Evolutionary conservation across 495 filamentous ascomycete species (phyloP).

Genomic region (Polyplosphaeria fusca): DNA sequence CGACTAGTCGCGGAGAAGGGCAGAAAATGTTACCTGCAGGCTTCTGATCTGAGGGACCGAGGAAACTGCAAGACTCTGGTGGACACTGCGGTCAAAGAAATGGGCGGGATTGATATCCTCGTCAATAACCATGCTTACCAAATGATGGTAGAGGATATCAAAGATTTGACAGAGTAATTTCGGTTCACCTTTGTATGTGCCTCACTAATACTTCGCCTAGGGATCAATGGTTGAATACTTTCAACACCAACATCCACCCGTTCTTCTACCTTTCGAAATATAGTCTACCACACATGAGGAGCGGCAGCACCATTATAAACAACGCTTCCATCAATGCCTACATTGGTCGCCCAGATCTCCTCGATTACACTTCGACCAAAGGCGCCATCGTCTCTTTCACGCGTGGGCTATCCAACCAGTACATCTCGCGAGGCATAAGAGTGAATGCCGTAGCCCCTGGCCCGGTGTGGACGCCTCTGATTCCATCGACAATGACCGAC

Average conservation of each 20-base stretch:
- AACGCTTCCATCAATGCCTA: conserved; percentile 80
- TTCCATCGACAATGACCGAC: conserved; percentile 72
- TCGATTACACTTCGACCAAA: conserved; percentile 84
- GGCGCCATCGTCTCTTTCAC: conserved; percentile 83
- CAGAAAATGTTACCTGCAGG: conserved; percentile 56
- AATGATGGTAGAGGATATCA: conserved; percentile 70
- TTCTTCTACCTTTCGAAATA: conserved; percentile 67
- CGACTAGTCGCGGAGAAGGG: conserved; percentile 63
- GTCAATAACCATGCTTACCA: conserved; percentile 81
- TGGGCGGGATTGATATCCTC: conserved; percentile 71
- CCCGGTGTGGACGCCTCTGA: conserved; percentile 82
- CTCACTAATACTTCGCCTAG: too few relatives aligned
- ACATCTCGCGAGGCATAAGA: conserved; percentile 67
- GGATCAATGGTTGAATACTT: conserved; percentile 67
- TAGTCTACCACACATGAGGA: conserved; percentile 68
- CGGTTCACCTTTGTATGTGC: neutral
- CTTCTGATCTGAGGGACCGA: conserved; percentile 59
- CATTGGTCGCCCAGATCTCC: conserved; percentile 73
- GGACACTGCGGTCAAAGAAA: conserved; percentile 57
- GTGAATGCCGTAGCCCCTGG: conserved; percentile 81
- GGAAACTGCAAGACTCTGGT: conserved; percentile 70
- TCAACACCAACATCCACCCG: conserved; percentile 45
- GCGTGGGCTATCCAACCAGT: conserved; percentile 72
- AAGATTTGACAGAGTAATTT: conserved; percentile 65
- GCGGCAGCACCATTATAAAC: conserved; percentile 79